A percentile compares a stretch with the other conserved stretches of the same genome.
Evolutionary conservation across 1,139 yeast genomes (phyloP).

Genomic region (Sugiyamaella sp.): DNA sequence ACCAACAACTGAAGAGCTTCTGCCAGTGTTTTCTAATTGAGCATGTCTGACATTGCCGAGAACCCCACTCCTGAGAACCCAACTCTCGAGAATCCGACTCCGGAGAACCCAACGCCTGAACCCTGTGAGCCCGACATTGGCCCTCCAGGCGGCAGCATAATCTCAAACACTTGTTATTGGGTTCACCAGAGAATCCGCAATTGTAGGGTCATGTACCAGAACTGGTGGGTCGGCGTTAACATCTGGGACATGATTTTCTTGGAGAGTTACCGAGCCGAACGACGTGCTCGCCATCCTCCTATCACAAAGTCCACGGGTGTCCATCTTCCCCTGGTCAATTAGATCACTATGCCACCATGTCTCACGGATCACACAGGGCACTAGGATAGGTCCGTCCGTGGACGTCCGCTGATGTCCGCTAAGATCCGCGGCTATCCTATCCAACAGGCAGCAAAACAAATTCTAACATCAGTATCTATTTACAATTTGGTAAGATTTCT

Average conservation of each 20-base stretch:
- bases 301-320: slow-evolving; percentile 7
- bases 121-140: slow-evolving; percentile 6
- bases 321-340: slow-evolving; percentile 11
- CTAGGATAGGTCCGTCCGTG: background rate
- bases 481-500: too few species aligned
- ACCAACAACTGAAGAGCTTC: too few species aligned
- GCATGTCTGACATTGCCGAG: slow-evolving; percentile 3
- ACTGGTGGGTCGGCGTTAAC: slow-evolving; percentile 10
- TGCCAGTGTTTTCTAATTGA: too few species aligned
- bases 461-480: too few species aligned
- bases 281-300: slow-evolving; percentile 8
- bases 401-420: background rate
- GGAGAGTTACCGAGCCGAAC: slow-evolving; percentile 8
- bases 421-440: too few species aligned
- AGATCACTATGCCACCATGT: background rate
- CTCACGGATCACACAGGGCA: too few species aligned
- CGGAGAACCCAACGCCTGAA: slow-evolving; percentile 7
- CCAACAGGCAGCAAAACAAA: too few species aligned
- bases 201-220: background rate
- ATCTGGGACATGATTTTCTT: slow-evolving; percentile 14
- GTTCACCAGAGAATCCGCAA: background rate
- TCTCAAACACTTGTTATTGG: slow-evolving; percentile 2
- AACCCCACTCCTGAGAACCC: slow-evolving; percentile 3
- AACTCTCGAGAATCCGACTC: background rate
- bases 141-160: background rate